Evolutionary conservation across 139 green algal species (phyloP).

Genomic region (Coelastrella sp.): DNA sequence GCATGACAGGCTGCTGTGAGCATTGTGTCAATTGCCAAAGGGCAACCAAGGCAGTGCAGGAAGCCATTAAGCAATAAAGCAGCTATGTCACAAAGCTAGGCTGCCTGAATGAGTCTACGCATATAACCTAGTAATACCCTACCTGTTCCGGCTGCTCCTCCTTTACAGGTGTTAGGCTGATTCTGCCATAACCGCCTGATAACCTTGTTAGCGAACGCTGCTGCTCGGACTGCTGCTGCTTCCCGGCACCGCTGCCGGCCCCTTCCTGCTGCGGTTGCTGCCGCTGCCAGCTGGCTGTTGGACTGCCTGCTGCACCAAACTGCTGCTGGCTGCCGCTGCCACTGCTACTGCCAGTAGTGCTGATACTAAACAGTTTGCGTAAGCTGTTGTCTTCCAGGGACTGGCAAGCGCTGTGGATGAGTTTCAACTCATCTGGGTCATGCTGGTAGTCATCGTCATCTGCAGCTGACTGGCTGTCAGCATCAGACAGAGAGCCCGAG

Average conservation of each 20-base stretch:
- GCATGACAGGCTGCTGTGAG: too few relatives aligned
- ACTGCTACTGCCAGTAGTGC: neutral
- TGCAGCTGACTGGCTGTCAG: neutral
- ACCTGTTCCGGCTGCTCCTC: neutral
- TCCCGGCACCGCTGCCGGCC: neutral
- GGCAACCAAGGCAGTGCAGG: too few relatives aligned
- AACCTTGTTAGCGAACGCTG: neutral
- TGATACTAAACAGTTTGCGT: neutral
- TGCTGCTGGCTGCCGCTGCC: neutral
- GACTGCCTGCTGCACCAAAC: neutral
- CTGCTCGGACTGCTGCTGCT: neutral
- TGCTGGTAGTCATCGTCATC: neutral
- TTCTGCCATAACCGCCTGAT: neutral
- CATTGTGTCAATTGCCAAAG: too few relatives aligned
- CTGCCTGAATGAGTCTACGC: too few relatives aligned
- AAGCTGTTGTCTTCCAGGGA: neutral
- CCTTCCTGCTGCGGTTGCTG: neutral
- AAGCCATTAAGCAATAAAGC: too few relatives aligned
- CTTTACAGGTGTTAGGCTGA: neutral
- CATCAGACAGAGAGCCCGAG: slow-evolving; percentile 30
- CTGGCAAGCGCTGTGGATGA: neutral
- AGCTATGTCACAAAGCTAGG: too few relatives aligned
- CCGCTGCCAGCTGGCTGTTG: neutral
- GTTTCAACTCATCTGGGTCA: slow-evolving; percentile 10
- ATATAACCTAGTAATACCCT: too few relatives aligned